Conservation (phyloP, 192 early-diverging fungal species). For the Powellomyces hirtus region DNA sequence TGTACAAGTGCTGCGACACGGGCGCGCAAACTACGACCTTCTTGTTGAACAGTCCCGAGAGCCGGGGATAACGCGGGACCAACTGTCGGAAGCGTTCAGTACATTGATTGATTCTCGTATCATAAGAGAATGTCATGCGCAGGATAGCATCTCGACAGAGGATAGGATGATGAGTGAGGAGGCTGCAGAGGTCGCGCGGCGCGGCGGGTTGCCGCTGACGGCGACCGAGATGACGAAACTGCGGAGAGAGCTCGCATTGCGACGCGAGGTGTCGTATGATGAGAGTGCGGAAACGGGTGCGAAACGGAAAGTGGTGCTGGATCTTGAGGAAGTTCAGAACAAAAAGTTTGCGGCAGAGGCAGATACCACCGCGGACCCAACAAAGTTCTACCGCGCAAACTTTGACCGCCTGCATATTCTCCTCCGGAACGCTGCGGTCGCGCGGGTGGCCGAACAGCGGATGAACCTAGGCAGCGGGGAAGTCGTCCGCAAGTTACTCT, state of each 20-base stretch:
- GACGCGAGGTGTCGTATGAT: slow-evolving; percentile 30
- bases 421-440: slow-evolving; percentile 28
- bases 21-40: slow-evolving; percentile 23
- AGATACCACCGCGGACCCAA: slow-evolving; percentile 5
- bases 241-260: slow-evolving; percentile 13
- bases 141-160: slow-evolving; percentile 25
- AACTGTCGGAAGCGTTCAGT: slow-evolving; percentile 23
- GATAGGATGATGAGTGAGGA: slow-evolving; percentile 36
- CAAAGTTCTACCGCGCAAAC: slow-evolving; percentile 26
- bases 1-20: slow-evolving; percentile 28
- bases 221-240: slow-evolving; percentile 45
- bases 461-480: slow-evolving; percentile 34
- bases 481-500: slow-evolving; percentile 29
- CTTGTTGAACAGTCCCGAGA: background rate
- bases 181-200: slow-evolving; percentile 30
- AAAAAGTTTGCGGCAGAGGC: slow-evolving; percentile 1
- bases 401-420: slow-evolving; percentile 31
- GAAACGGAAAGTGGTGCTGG: slow-evolving; percentile 39
- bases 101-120: slow-evolving; percentile 24
- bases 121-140: slow-evolving; percentile 17
- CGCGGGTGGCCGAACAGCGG: slow-evolving; percentile 23
- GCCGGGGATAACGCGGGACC: slow-evolving; percentile 10
- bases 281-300: slow-evolving; percentile 23
- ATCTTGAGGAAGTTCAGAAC: slow-evolving; percentile 27
- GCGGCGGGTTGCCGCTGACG: slow-evolving; percentile 35